Evolutionary conservation across 306 rosid genomes (phyloP), one percentile per base, ranked within the genome.

Genomic region (Fragaria ananassa): DNA sequence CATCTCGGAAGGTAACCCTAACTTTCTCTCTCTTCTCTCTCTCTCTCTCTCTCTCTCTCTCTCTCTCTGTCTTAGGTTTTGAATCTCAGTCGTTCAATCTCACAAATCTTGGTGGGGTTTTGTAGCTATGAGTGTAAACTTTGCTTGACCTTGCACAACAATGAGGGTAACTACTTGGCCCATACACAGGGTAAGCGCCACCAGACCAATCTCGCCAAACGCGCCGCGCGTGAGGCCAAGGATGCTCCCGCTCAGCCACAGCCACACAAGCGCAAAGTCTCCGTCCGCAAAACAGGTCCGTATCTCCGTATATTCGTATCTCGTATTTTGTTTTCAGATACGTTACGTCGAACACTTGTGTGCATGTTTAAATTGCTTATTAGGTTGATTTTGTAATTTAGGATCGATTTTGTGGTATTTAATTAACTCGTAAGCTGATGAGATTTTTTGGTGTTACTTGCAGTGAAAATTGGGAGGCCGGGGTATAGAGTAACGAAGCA

Each of bases 121-220:
- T 76, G 83, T 27, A 94, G 98, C 81, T 94, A 92, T 34, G 99
- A 95, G 68, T 95, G 99, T 85, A 95, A 90, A 77, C 96, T 95
- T 54, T 95, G 99, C 74, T 74, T 95, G 58, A 95, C 99, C 73
- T 82, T 95, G 14, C 99, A 92, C 86, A 95, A 92, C 83, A 95
- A 95, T 79, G 99, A 95, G 82, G 97, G 97, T 14, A 95, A 95
- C 82, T 95, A 95, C 91, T 83, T 95, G 86, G 99, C 97, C 13
- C 99, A 90, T 77, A 95, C 97, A 4, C 99, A 95, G 80, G 99
- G 99, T 2, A 95, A 95, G 78, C 91, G 97, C 27, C 99, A 95
- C 72, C 97, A 95, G 76, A 95, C 97, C 42, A 95, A 95, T 81
- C 83, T 95, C 80, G 99, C 97, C 0, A 95, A 95, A 74, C 83